These are phyloP conservation scores for Colletotrichum gloeosporioides DNA, from an alignment of 2,329 filamentous ascomycete species.

Conservation along the genomic window DNA sequence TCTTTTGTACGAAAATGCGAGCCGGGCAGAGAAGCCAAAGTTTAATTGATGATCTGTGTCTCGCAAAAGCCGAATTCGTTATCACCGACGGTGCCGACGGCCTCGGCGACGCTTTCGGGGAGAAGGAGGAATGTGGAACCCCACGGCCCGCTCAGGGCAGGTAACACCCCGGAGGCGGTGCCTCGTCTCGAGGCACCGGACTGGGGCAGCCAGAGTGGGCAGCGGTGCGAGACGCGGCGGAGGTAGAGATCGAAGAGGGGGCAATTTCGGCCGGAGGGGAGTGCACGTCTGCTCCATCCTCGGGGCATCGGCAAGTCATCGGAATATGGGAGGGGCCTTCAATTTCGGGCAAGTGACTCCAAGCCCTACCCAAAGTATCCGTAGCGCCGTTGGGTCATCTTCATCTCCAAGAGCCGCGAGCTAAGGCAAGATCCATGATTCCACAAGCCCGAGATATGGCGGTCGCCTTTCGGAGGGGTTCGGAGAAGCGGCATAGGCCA, in stretches of 20 bases:
- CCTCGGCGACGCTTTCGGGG: background rate
- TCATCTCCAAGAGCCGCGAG: background rate
- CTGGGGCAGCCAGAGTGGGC: background rate
- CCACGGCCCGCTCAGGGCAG: background rate
- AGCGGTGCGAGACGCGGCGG: background rate
- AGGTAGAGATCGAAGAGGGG: background rate
- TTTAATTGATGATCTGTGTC: background rate
- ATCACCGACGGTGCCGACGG: background rate
- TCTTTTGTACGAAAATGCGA: background rate
- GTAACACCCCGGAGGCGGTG: background rate
- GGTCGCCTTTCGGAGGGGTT: background rate
- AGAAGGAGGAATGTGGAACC: background rate
- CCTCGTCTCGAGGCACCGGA: slow-evolving; percentile 7
- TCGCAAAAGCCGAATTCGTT: background rate
- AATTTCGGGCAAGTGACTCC: background rate
- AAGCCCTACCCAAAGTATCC: background rate
- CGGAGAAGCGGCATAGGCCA: background rate
- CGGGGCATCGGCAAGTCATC: slow-evolving; percentile 9
- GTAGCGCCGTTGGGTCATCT: background rate
- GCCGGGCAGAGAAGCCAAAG: background rate
- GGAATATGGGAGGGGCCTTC: background rate
- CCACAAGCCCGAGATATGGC: background rate
- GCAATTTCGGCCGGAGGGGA: slow-evolving; percentile 5
- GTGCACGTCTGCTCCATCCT: background rate
- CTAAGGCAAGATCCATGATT: background rate